These are phyloP conservation scores for Royoungia palumana DNA, from an alignment of 768 basidiomycete genomes.

Conservation along the genomic window DNA sequence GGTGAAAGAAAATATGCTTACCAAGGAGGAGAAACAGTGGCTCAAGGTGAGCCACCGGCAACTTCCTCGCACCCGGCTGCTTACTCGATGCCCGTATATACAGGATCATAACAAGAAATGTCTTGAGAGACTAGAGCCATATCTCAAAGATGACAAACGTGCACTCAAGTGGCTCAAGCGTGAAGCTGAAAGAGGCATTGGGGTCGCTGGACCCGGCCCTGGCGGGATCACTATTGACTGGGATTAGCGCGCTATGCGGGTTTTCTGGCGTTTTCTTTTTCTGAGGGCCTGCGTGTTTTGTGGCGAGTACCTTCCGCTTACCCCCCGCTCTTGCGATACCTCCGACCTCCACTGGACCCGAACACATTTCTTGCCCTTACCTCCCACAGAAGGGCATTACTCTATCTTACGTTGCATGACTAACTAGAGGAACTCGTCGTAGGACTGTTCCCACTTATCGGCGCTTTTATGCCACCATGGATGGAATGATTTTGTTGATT, in stretches of 20 bases:
- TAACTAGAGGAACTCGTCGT: slow-evolving; percentile 22
- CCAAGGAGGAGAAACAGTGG: slow-evolving; percentile 86
- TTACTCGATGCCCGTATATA: slow-evolving; percentile 11
- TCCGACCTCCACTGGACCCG: background rate
- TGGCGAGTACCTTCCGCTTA: background rate
- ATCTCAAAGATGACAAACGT: slow-evolving; percentile 73
- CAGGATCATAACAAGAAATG: slow-evolving; percentile 82
- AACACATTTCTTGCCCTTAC: slow-evolving; percentile 3
- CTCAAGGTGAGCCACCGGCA: slow-evolving; percentile 52
- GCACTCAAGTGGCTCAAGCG: slow-evolving; percentile 78
- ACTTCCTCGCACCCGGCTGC: background rate
- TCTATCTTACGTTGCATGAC: slow-evolving; percentile 25
- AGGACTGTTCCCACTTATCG: slow-evolving; percentile 18
- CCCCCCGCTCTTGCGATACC: slow-evolving; percentile 24
- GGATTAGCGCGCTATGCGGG: slow-evolving; percentile 53
- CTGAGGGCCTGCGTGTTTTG: slow-evolving; percentile 3
- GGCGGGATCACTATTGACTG: slow-evolving; percentile 78
- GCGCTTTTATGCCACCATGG: slow-evolving; percentile 16
- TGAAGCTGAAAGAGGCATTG: slow-evolving; percentile 73
- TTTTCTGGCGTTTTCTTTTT: background rate
- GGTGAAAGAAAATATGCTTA: slow-evolving; percentile 81
- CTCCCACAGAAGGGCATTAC: slow-evolving; percentile 12
- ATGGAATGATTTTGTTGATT: slow-evolving; percentile 8
- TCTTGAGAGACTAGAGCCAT: slow-evolving; percentile 57
- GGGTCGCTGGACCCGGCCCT: slow-evolving; percentile 58